These are phyloP conservation scores for Bruguiera hainesii DNA, from an alignment of 441 rosid genomes.

Conservation along the genomic window DNA sequence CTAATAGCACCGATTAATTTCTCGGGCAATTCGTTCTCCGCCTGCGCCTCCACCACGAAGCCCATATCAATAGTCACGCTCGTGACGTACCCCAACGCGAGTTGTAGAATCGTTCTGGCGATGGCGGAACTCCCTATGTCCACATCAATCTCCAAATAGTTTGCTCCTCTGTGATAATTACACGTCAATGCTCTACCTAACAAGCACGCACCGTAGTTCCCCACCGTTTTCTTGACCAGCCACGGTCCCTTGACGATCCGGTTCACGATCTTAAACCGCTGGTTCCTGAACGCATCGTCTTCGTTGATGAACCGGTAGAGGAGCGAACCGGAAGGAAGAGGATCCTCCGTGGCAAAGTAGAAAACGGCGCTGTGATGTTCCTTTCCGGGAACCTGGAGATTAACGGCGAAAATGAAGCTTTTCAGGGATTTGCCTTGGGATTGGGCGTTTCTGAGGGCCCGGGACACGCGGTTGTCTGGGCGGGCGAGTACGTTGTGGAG, in stretches of 20 bases:
- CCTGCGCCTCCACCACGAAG: slow-evolving; percentile 62
- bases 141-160: slow-evolving; percentile 78
- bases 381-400: slow-evolving; percentile 64
- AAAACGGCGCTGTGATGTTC: slow-evolving; percentile 57
- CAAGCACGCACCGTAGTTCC: slow-evolving; percentile 62
- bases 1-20: slow-evolving; percentile 68
- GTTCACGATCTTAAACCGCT: slow-evolving; percentile 69
- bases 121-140: slow-evolving; percentile 64
- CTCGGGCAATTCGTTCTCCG: slow-evolving; percentile 79
- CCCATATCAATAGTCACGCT: slow-evolving; percentile 64
- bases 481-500: slow-evolving; percentile 72
- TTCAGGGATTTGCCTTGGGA: slow-evolving; percentile 52
- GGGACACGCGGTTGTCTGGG: slow-evolving; percentile 70
- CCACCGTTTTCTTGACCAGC: slow-evolving; percentile 72
- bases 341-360: slow-evolving; percentile 61
- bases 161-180: slow-evolving; percentile 59
- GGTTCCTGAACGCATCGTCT: slow-evolving; percentile 60
- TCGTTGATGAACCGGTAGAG: slow-evolving; percentile 53
- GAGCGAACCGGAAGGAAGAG: slow-evolving; percentile 47
- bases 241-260: slow-evolving; percentile 79
- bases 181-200: slow-evolving; percentile 55
- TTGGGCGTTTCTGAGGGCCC: slow-evolving; percentile 48
- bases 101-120: slow-evolving; percentile 44
- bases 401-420: slow-evolving; percentile 64
- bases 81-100: slow-evolving; percentile 49